phyloP scores from a whole-genome alignment of 1,284 basidiomycete species.

The Cutaneotrichosporon cavernicola region DNA sequence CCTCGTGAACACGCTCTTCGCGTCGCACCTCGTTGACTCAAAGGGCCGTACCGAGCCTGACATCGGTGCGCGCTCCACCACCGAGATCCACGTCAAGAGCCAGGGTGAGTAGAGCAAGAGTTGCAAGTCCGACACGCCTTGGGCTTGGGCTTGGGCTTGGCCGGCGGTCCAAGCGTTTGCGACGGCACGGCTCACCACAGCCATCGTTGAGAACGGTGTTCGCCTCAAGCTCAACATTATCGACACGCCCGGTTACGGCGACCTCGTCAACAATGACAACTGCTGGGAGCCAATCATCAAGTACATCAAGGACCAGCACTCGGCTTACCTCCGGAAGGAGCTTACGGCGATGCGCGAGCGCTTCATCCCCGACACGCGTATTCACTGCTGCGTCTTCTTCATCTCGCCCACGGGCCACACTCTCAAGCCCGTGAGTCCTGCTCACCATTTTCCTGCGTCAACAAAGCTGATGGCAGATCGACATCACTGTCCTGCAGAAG shows the following conservation, averaged over 20 bases:
- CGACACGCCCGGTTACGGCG: constrained; percentile 97
- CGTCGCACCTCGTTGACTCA: constrained; percentile 94
- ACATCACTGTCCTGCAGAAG: constrained; percentile 99
- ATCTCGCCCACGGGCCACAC: constrained; percentile 96
- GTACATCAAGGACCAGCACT: constrained; percentile 91
- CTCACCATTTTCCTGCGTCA: neutral
- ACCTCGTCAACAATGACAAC: constrained; percentile 98
- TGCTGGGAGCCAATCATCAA: constrained; percentile 99
- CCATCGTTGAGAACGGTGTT: constrained; percentile 95
- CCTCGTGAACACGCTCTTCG: constrained; percentile 97
- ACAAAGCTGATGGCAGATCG: constrained; percentile 59
- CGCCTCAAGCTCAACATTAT: constrained; percentile 95
- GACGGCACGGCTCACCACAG: constrained; percentile 54
- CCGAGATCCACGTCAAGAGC: constrained; percentile 93
- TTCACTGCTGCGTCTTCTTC: constrained; percentile 98
- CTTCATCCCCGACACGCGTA: constrained; percentile 96
- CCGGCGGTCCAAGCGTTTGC: neutral
- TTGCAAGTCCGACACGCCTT: neutral
- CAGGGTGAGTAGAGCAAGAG: constrained; percentile 65
- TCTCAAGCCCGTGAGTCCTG: constrained; percentile 62
- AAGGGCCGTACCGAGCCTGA: constrained; percentile 89
- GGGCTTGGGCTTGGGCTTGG: neutral
- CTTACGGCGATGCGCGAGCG: constrained; percentile 97
- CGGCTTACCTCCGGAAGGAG: constrained; percentile 97
- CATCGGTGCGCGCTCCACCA: constrained; percentile 86